A percentile compares a stretch with the other conserved stretches of the same genome.
Conservation (phyloP, 495 filamentous ascomycete species). For the Lasiosphaeris hirsuta region DNA sequence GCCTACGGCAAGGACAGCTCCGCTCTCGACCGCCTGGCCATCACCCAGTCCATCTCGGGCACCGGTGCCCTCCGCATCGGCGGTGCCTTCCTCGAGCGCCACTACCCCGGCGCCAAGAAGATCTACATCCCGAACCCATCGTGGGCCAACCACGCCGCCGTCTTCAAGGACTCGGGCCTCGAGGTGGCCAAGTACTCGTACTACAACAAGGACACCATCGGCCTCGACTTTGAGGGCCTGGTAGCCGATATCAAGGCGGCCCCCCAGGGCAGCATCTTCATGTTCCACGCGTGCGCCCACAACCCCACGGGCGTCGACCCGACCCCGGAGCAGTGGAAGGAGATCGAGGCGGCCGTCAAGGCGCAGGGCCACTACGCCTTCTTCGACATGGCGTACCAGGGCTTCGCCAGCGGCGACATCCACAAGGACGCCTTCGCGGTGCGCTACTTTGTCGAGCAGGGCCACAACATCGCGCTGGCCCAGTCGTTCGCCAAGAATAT, state of each 20-base stretch:
- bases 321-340: conserved; percentile 85
- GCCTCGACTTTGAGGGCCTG: conserved; percentile 94
- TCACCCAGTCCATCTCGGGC: conserved; percentile 97
- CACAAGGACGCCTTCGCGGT: conserved; percentile 90
- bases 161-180: conserved; percentile 90
- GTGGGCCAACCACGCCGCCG: conserved; percentile 97
- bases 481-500: conserved; percentile 99
- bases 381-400: conserved; percentile 99
- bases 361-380: conserved; percentile 87
- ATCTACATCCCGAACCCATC: conserved; percentile 94
- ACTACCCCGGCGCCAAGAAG: conserved; percentile 85
- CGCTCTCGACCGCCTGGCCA: conserved; percentile 76
- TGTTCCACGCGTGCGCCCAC: conserved; percentile 96
- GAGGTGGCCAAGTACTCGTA: conserved; percentile 93
- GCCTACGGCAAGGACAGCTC: conserved; percentile 82
- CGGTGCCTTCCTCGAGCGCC: conserved; percentile 85
- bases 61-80: conserved; percentile 94
- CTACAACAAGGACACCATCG: conserved; percentile 98
- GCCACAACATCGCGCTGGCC: conserved; percentile 82
- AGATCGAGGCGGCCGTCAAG: conserved; percentile 88
- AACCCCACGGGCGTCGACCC: conserved; percentile 98
- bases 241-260: conserved; percentile 86
- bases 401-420: conserved; percentile 91
- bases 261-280: conserved; percentile 79
- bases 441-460: conserved; percentile 86